Percentiles rank a stretch among this genome's conserved stretches.
Conservation (phyloP, 257 asterid species). For the Solanum gandarillasii region DNA sequence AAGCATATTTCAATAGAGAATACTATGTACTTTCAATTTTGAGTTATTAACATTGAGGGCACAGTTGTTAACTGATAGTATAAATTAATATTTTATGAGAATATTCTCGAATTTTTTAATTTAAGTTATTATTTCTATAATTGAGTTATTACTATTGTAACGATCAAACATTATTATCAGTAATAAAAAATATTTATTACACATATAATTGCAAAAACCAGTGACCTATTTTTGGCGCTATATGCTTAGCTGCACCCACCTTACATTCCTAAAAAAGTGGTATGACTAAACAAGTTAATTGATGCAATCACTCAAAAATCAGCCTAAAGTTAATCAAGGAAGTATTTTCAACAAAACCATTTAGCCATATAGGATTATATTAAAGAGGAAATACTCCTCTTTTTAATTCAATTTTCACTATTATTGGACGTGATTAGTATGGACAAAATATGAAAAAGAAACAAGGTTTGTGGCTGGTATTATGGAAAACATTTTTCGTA, state of each 20-base stretch:
- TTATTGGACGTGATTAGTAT: background rate
- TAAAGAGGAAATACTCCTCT: background rate
- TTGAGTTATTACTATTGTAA: background rate
- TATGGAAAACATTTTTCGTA: too few relatives aligned
- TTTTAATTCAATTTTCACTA: background rate
- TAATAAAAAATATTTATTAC: background rate
- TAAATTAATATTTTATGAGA: background rate
- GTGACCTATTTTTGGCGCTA: background rate
- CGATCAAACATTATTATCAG: background rate
- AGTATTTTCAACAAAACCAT: background rate
- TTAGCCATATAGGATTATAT: background rate
- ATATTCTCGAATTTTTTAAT: background rate
- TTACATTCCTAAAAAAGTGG: background rate
- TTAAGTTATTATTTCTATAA: background rate
- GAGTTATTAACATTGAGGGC: background rate
- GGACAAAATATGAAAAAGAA: background rate
- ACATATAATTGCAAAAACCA: background rate
- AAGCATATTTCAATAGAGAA: background rate
- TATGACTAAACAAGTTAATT: background rate
- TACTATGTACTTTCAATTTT: background rate
- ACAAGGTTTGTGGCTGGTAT: background rate
- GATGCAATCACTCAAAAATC: background rate
- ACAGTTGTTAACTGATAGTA: background rate
- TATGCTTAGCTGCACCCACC: background rate
- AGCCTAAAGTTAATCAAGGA: background rate